Conservation (phyloP, 2,329 filamentous ascomycete species). For the Penicillium brasilianum region DNA sequence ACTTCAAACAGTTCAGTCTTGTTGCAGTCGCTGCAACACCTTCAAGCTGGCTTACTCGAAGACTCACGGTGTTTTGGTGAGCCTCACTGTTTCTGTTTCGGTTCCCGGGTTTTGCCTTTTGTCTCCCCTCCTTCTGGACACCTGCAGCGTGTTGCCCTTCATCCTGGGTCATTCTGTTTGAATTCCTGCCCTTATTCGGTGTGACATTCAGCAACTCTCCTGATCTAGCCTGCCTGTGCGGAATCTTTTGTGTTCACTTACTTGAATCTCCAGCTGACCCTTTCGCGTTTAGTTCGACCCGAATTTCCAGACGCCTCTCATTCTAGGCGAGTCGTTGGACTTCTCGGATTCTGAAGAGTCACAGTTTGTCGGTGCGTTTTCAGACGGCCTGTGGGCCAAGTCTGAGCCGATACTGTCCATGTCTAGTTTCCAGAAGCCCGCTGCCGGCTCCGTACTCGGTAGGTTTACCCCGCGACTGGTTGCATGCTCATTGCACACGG, state of each 20-base stretch:
- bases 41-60: conserved; percentile 58
- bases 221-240: conserved; percentile 1
- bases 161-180: conserved; percentile 20
- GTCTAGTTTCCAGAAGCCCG: conserved; percentile 79
- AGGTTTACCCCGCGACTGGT: conserved; percentile 51
- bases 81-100: conserved; percentile 25
- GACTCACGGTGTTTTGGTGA: conserved; percentile 52
- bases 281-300: conserved; percentile 43
- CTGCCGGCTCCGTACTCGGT: conserved; percentile 81
- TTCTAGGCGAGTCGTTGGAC: conserved; percentile 54
- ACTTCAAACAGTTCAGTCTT: conserved; percentile 45
- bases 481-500: not conserved
- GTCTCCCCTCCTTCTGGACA: conserved; percentile 29
- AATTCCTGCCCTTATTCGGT: conserved; percentile 12
- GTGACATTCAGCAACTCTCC: conserved; percentile 12
- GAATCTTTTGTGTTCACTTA: not conserved
- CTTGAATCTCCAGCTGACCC: conserved; percentile 22
- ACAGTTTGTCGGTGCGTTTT: conserved; percentile 50
- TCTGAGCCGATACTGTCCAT: conserved; percentile 72
- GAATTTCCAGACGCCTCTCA: conserved; percentile 53
- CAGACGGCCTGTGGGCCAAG: conserved; percentile 60
- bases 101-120: conserved; percentile 19
- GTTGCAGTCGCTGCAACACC: conserved; percentile 53
- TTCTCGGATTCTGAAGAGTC: conserved; percentile 53
- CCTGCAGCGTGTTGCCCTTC: conserved; percentile 30